These are phyloP conservation scores for Microstegium vimineum DNA, from an alignment of 176 grass and related monocot species.

Conservation along the genomic window DNA sequence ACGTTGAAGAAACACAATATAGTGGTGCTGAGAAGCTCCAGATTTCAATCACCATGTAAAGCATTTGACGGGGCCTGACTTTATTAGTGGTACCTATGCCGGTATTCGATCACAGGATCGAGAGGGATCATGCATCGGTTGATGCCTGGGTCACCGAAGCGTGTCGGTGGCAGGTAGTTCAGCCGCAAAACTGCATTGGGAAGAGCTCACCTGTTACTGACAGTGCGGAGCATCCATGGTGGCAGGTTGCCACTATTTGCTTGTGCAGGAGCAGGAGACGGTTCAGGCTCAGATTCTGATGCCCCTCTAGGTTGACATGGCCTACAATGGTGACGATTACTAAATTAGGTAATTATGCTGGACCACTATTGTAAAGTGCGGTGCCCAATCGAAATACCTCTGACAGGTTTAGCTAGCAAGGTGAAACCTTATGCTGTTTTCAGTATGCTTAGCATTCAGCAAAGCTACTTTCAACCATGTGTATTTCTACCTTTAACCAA, in stretches of 20 bases:
- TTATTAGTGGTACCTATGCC: slow-evolving; percentile 34
- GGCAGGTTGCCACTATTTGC: slow-evolving; percentile 35
- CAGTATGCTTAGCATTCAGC: neutral
- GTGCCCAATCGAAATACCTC: neutral
- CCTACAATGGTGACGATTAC: slow-evolving; percentile 29
- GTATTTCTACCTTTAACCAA: neutral
- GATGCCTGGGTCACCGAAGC: neutral
- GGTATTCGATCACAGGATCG: neutral
- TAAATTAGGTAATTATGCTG: neutral
- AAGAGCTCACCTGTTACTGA: slow-evolving; percentile 18
- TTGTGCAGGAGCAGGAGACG: neutral
- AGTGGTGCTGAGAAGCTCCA: neutral
- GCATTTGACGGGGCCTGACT: neutral
- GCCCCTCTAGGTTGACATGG: slow-evolving; percentile 10
- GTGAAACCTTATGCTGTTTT: neutral
- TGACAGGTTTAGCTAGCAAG: neutral
- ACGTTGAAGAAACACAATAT: neutral
- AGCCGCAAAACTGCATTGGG: neutral
- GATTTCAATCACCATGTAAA: slow-evolving; percentile 12
- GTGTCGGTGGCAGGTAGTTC: neutral
- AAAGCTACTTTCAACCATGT: neutral
- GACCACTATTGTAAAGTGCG: neutral
- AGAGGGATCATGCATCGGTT: neutral
- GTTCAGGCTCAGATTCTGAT: slow-evolving; percentile 16
- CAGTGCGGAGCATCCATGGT: slow-evolving; percentile 48